Evolutionary conservation across 306 rosid genomes (phyloP), one percentile per base, ranked within the genome.

Genomic region (Leucaena leucocephala): DNA sequence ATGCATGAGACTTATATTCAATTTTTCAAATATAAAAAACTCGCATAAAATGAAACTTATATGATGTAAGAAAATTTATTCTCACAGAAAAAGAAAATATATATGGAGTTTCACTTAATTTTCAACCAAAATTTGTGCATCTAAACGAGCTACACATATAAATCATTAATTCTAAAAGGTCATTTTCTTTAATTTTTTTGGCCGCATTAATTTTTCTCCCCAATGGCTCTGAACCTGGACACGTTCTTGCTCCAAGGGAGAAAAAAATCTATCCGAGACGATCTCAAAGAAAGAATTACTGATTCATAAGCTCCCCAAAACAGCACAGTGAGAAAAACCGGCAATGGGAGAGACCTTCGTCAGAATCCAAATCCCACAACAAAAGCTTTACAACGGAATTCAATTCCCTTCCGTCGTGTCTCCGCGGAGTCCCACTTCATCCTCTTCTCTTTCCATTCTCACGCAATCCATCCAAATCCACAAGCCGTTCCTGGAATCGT

Each of bases 301-400:
- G 38, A 59, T 27, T 27, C 36, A 58, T 8, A 40, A n/a, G 54
- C 10, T 67, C 49, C 19, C 35, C 50, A 0, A 67, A 63, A 13
- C n/a, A 62, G 19, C 9, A 2, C 11, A 42, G 16, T 43, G 55
- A 58, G 68, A 67, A 46, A 45, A 68, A 49, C 42, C 11, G 13
- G 39, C 49, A 13, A 83, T 78, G 81, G 59, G 62, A 8, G 82
- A 72, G 7, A 15, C 74, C 7, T 79, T 93, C n/a, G 34, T 77
- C 6, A 87, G 89, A 83, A 78, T 81, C 84, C 85, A 84, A 81
- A 61, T 91, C 73, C 86, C 87, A 0, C 82, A 89, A 12, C 97
- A 95, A 42, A 95, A 89, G 87, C 74, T 81, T 3, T 85, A 45
- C 75, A 21, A 74, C 15, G 98, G 91, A 45, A 78, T 82, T 58